Base-by-base conservation (phyloP, 768 basidiomycete genomes). In the Stropharia rugosoannulata region DNA sequence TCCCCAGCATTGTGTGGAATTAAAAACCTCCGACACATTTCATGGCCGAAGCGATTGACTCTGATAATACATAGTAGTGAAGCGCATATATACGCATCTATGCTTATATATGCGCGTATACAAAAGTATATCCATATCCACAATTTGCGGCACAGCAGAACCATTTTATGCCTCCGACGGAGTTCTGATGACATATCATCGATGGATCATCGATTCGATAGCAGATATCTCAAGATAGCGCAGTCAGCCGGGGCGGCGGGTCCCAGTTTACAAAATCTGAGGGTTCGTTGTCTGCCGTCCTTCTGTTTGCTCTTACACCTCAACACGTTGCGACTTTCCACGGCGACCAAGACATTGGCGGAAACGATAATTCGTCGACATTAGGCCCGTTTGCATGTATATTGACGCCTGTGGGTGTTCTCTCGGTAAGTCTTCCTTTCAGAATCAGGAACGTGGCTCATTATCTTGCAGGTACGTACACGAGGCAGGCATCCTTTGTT, bases 1-100 rank as follows among this genome's bases (percentile, higher is more conserved):
- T 61, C 74, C 27, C 71, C 73, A 55, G 55, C 75, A 39, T 40
- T 4, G 1, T 22, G 22, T 22, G 22, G 22, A 22, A 22, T 22
- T 22, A 22, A 22, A 22, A 22, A n/a, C 77, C 22, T 72, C 71
- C 2, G 71, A 75, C 27, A 7, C 27, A 29, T 29, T 29, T 29
- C 27, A 7, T 29, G 9, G 29, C 29, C 29, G 29, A 32, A 32
- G 29, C 6, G 29, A 32, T 32, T 32, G 29, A 10, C 29, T 32
- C 29, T 32, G 29, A 32, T 32, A 32, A 32, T 10, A 32, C 22
- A 22, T 22, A 4, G 22, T 4, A 22, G 22, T 32, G 29, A 10
- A 10, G 7, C 5, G 29, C 29, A 32, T 7, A 32, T 32, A 32
- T 10, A 32, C 5, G 6, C 29, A 32, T 32, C 1, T 22, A 4